Evolutionary conservation across 108 stramenopile species (phyloP).

Genomic region (Skeletonema marinoi): DNA sequence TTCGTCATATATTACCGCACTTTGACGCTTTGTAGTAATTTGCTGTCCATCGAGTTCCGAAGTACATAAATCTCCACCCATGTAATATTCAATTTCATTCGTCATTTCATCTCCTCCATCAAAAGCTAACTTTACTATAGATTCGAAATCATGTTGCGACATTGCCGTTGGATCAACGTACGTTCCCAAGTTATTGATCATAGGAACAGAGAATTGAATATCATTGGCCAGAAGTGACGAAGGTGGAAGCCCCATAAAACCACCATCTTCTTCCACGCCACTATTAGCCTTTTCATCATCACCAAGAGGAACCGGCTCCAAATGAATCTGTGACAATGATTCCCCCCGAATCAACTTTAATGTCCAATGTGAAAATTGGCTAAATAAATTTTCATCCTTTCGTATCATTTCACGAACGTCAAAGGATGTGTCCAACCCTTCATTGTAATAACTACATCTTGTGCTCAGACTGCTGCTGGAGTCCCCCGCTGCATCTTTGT

Average conservation of each 20-base stretch:
- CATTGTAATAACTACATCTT: slow-evolving; percentile 33
- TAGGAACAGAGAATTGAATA: slow-evolving; percentile 21
- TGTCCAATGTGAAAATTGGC: slow-evolving; percentile 43
- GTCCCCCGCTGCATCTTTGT: background rate
- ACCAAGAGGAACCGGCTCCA: slow-evolving; percentile 5
- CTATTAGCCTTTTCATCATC: background rate
- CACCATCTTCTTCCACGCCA: background rate
- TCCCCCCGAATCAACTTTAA: slow-evolving; percentile 19
- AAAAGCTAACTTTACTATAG: slow-evolving; percentile 9
- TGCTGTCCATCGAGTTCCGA: background rate
- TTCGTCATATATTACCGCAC: slow-evolving; percentile 41
- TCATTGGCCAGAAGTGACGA: slow-evolving; percentile 23
- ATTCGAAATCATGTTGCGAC: slow-evolving; percentile 3
- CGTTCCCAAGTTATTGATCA: slow-evolving; percentile 15
- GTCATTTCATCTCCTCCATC: slow-evolving; percentile 18
- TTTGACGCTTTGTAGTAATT: slow-evolving; percentile 23
- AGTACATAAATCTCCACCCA: slow-evolving; percentile 23
- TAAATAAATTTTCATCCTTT: slow-evolving; percentile 10
- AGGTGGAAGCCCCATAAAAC: slow-evolving; percentile 15
- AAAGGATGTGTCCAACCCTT: slow-evolving; percentile 18
- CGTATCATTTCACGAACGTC: background rate
- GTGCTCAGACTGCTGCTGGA: background rate
- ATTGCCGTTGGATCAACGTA: slow-evolving; percentile 7
- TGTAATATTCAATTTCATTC: slow-evolving; percentile 37
- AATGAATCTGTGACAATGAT: slow-evolving; percentile 29